These are phyloP conservation scores for Austroboletus sp. DNA, from an alignment of 1,284 basidiomycete genomes.

Conservation along the genomic window DNA sequence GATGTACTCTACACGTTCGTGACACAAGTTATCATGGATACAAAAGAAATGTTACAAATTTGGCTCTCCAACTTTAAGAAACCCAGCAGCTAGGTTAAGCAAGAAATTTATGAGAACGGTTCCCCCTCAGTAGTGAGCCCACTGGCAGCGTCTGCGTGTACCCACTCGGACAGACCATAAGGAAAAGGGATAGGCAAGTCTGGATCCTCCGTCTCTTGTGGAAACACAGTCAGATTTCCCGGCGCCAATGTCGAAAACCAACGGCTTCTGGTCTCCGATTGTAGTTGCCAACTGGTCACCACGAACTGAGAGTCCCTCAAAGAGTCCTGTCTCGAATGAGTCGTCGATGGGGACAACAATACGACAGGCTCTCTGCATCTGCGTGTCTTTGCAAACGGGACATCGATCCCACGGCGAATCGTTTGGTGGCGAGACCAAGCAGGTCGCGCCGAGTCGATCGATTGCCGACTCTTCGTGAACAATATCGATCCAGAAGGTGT, in stretches of 20 bases:
- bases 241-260: slow-evolving; percentile 5
- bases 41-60: slow-evolving; percentile 7
- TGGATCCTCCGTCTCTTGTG: slow-evolving; percentile 40
- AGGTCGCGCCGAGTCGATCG: slow-evolving; percentile 26
- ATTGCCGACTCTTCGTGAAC: slow-evolving; percentile 20
- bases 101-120: slow-evolving; percentile 8
- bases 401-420: slow-evolving; percentile 49
- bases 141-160: slow-evolving; percentile 41
- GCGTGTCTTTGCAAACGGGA: slow-evolving; percentile 29
- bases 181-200: slow-evolving; percentile 53
- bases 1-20: slow-evolving; percentile 3
- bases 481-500: slow-evolving; percentile 13
- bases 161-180: slow-evolving; percentile 45
- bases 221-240: slow-evolving; percentile 30
- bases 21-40: slow-evolving; percentile 17
- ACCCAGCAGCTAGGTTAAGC: slow-evolving; percentile 3
- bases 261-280: background rate
- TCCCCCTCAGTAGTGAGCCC: slow-evolving; percentile 20
- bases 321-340: slow-evolving; percentile 6
- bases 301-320: slow-evolving; percentile 3
- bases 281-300: background rate
- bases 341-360: slow-evolving; percentile 19
- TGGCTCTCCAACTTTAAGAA: background rate
- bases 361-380: slow-evolving; percentile 5
- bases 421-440: slow-evolving; percentile 42